Evolutionary conservation across 306 rosid genomes (phyloP), one percentile per base, ranked within the genome.

Genomic region (Vigna trinervia): DNA sequence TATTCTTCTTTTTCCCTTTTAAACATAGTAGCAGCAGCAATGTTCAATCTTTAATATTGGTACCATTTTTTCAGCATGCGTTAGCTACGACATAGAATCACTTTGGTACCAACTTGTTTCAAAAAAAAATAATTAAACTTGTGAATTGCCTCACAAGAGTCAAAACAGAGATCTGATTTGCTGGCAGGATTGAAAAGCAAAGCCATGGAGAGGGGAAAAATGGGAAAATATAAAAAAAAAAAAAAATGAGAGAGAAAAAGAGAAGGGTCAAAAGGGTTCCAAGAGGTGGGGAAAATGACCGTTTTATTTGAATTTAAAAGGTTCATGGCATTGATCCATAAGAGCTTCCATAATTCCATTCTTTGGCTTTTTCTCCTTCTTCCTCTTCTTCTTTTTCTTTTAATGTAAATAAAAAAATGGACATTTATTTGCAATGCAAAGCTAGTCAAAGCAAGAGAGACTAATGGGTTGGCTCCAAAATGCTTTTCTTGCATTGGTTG

Each of bases 261-360:
- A 59, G 4, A 59, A 70, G 52, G 56, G 79, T 80, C 84, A 81
- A 81, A 80, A 76, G 69, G 63, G 50, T 71, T 84, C 47, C 48
- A 62, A 82, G 79, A 77, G 81, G 82, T 76, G 79, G 86, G 80
- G 77, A 75, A 80, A 85, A 45, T 63, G 81, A 78, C 96, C 96
- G 96, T 90, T 90, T 67, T 70, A 76, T 84, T 89, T 86, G 88
- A 87, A 87, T 84, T 87, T 78, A 5, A 84, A 91, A 82, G 83
- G 73, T 78, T 62, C 34, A 68, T 45, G 2, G 34, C 73, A 56
- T 71, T 54, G 81, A 5, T 77, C 74, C 30, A 77, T 75, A 69
- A 84, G 80, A 70, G 68, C 80, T 85, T 81, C 58, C 38, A 34
- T 34, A 34, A 34, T 34, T 34, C 38, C 34, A 23, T 26, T 28